Evolutionary conservation across 1,284 basidiomycete genomes (phyloP), one percentile per base, ranked within the genome.

Genomic region (Cutaneotrichosporon sp.): DNA sequence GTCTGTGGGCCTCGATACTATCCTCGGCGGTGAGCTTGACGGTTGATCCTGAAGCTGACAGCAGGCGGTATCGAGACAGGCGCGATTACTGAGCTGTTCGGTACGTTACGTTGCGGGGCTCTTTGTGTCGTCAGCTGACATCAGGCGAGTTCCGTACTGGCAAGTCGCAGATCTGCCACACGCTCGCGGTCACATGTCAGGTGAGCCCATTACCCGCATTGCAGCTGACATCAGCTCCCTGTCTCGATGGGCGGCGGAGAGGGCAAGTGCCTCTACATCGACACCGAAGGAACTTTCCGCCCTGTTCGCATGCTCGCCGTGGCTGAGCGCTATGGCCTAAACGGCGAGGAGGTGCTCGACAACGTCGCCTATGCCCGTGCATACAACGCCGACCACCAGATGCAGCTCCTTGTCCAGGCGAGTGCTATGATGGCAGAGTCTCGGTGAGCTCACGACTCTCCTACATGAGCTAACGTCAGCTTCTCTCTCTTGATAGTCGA

Each of bases 301-400:
- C 97, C 97, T 18, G 90, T 92, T 42, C 91, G 97, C 65, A 84
- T 99, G 61, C 85, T 99, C 34, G 91, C 96, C 0, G 93, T 97
- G 5, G 96, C 97, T 1, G 96, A 98, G 82, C 86, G 97, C 59
- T 95, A 90, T 76, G 97, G 97, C 8, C 83, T 99, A 71, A 95
- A 95, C 70, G 95, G 95, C 47, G 93, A 99, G 79, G 96, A 98
- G 78, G 97, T 98, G 4, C 83, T 99, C 68, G 97, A 99, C 81
- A 99, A 99, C 73, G 91, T 99, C 50, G 97, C 97, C 13, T 99
- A 99, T 81, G 97, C 97, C 1, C 85, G 97, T 73, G 97, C 97
- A 66, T 99, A 99, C 81, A 99, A 99, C 74, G 94, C 95, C 47
- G 97, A 99, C 78, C 97, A 99, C 81, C 97, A 99, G 80, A 87